A percentile compares a stretch with the other conserved stretches of the same genome.
phyloP scores from a whole-genome alignment of 2,329 filamentous ascomycete genomes.

The Thelonectria discophora region DNA sequence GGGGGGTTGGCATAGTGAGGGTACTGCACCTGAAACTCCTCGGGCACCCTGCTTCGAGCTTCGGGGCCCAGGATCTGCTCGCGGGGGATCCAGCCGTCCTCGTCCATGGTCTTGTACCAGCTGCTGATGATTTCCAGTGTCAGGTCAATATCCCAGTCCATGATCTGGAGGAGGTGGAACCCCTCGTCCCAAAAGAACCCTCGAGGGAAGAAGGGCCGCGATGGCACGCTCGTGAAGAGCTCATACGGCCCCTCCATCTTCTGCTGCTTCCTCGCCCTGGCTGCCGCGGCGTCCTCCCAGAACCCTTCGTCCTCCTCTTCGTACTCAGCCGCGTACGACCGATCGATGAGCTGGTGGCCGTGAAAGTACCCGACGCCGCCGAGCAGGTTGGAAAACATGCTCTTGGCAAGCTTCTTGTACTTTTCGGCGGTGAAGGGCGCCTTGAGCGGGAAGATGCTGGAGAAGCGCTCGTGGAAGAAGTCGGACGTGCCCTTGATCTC shows the following conservation, averaged over 20 bases:
- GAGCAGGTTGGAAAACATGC: constrained; percentile 91
- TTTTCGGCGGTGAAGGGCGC: constrained; percentile 78
- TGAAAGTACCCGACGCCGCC: constrained; percentile 97
- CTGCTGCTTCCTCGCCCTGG: constrained; percentile 73
- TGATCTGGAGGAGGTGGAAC: constrained; percentile 89
- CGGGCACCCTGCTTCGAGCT: constrained; percentile 92
- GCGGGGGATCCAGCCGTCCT: constrained; percentile 95
- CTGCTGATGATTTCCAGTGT: constrained; percentile 88
- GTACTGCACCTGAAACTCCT: constrained; percentile 94
- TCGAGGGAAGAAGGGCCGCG: constrained; percentile 92
- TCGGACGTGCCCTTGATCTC: constrained; percentile 73
- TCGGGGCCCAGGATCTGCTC: constrained; percentile 94
- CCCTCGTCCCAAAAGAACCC: constrained; percentile 99
- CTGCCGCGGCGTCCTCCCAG: constrained; percentile 90
- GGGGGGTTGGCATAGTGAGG: constrained; percentile 98
- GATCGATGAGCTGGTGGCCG: constrained; percentile 86
- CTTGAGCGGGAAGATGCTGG: constrained; percentile 71
- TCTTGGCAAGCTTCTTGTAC: constrained; percentile 83
- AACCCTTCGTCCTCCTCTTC: constrained; percentile 96
- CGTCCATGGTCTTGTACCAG: constrained; percentile 96
- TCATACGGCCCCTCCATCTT: constrained; percentile 83
- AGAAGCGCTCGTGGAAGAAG: constrained; percentile 79
- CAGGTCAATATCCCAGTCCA: constrained; percentile 94
- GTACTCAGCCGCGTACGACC: constrained; percentile 90
- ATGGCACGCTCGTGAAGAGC: constrained; percentile 91